These are phyloP conservation scores for Colletotrichum destructivum DNA, from an alignment of 2,329 filamentous ascomycete species.

Conservation along the genomic window DNA sequence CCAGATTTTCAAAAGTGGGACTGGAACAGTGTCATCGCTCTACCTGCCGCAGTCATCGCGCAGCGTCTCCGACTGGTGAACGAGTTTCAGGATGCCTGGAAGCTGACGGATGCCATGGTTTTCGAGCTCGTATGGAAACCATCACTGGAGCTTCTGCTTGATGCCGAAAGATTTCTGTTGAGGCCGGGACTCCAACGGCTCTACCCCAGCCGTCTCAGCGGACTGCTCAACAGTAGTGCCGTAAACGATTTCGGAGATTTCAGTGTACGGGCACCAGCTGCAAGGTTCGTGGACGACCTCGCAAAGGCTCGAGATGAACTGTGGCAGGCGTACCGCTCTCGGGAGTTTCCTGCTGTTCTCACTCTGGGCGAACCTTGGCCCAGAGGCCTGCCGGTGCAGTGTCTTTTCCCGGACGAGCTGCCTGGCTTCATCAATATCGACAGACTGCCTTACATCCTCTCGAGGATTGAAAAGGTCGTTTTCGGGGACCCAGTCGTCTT, in stretches of 20 bases:
- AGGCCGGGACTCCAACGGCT: not conserved
- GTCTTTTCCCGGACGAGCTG: not conserved
- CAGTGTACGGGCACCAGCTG: not conserved
- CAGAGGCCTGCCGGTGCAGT: slow-evolving; percentile 11
- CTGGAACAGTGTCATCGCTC: not conserved
- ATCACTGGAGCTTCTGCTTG: slow-evolving; percentile 6
- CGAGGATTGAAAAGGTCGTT: slow-evolving; percentile 2
- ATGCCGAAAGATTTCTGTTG: slow-evolving; percentile 10
- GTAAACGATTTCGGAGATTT: not conserved
- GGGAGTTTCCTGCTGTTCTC: slow-evolving; percentile 15
- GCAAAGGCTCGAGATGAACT: slow-evolving; percentile 13
- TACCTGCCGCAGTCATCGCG: slow-evolving; percentile 11
- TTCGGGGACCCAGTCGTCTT: slow-evolving; percentile 3
- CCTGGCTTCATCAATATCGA: not conserved
- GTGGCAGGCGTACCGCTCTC: slow-evolving; percentile 8
- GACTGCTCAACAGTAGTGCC: not conserved
- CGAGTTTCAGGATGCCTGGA: not conserved
- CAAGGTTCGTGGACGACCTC: slow-evolving; percentile 17
- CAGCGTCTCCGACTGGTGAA: slow-evolving; percentile 9
- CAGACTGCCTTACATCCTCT: not conserved
- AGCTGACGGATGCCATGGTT: slow-evolving; percentile 5
- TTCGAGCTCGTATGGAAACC: slow-evolving; percentile 15
- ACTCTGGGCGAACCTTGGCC: slow-evolving; percentile 8
- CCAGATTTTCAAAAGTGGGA: slow-evolving; percentile 19
- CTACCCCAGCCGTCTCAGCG: not conserved